A percentile compares a stretch with the other conserved stretches of the same genome.
These are phyloP conservation scores for Brassica balearica DNA, from an alignment of 441 rosid species.

Conservation along the genomic window DNA sequence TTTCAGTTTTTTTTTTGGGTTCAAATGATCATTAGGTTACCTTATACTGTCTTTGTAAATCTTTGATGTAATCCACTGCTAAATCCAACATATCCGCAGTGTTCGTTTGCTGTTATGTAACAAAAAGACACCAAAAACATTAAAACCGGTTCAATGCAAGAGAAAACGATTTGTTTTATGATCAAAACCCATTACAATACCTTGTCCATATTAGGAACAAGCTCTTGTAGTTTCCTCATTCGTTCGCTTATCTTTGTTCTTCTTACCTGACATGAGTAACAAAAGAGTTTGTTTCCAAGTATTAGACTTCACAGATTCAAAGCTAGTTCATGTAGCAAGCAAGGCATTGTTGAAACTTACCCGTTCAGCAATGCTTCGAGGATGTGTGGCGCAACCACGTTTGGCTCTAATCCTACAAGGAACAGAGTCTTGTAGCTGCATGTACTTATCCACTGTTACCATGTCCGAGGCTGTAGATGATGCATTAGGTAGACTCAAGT, in stretches of 20 bases:
- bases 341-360: constrained; percentile 45
- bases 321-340: background rate
- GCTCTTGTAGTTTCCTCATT: constrained; percentile 87
- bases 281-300: background rate
- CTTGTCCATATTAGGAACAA: constrained; percentile 95
- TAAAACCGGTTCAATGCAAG: background rate
- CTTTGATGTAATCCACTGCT: constrained; percentile 91
- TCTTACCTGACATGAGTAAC: constrained; percentile 57
- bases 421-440: constrained; percentile 80
- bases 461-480: constrained; percentile 59
- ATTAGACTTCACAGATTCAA: background rate
- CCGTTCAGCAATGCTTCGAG: constrained; percentile 96
- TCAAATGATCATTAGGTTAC: constrained; percentile 42
- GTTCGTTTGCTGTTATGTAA: constrained; percentile 73
- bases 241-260: constrained; percentile 86
- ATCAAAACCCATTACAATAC: constrained; percentile 33
- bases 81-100: constrained; percentile 88
- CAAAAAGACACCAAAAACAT: constrained; percentile 1
- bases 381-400: constrained; percentile 98
- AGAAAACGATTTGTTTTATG: background rate
- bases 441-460: constrained; percentile 58
- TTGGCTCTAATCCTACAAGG: constrained; percentile 95
- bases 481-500: constrained; percentile 69
- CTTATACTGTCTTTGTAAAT: constrained; percentile 73
- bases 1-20: background rate